Evolutionary conservation across 345 rosid species (phyloP).

Genomic region (Lenwebbia sp.): DNA sequence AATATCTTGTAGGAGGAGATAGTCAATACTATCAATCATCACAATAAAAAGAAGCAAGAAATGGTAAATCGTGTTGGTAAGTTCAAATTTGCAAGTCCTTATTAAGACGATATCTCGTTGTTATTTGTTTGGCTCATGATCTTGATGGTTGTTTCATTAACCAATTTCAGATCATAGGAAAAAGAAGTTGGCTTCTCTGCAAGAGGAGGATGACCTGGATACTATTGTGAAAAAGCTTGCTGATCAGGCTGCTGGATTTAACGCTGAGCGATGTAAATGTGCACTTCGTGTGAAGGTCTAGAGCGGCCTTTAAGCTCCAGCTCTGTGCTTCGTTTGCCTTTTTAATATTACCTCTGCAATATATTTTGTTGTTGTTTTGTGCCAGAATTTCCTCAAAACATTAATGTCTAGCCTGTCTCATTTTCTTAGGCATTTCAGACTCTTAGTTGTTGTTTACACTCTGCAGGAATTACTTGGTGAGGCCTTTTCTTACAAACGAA

Average conservation of each 20-base stretch:
- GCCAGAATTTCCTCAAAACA: neutral
- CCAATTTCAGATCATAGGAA: constrained; percentile 18
- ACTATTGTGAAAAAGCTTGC: constrained; percentile 40
- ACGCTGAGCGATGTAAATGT: constrained; percentile 30
- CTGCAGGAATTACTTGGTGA: constrained; percentile 51
- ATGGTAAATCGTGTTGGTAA: constrained; percentile 42
- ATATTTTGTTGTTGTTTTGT: neutral
- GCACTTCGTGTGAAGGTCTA: constrained; percentile 53
- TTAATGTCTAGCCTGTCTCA: neutral
- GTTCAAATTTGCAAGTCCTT: neutral
- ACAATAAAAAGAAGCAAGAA: constrained; percentile 43
- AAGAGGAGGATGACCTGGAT: constrained; percentile 61
- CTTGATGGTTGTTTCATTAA: neutral
- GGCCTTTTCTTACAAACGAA: constrained; percentile 49
- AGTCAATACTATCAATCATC: constrained; percentile 17
- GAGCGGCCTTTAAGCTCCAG: neutral
- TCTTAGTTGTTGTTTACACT: neutral
- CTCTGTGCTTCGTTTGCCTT: neutral
- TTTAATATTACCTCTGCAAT: neutral
- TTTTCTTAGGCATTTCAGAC: neutral
- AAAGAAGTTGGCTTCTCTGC: constrained; percentile 44
- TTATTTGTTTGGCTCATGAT: neutral
- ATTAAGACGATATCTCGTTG: neutral
- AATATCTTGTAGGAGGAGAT: constrained; percentile 49
- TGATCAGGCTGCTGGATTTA: constrained; percentile 49